Base-by-base conservation (phyloP, 345 rosid genomes). In the Dovyalis caffra region DNA sequence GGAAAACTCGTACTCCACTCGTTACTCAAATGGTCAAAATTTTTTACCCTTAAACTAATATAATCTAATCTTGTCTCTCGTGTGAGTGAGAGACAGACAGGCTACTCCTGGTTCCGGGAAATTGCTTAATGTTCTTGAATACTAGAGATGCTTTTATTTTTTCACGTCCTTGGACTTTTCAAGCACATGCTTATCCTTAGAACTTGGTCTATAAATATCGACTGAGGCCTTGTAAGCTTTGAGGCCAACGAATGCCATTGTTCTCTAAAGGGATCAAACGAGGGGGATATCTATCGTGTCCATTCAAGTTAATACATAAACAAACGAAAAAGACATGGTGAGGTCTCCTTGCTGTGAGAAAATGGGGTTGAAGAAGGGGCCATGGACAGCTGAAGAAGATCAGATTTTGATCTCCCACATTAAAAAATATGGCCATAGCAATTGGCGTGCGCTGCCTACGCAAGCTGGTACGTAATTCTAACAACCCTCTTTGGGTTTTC, bases 341-440 rank as follows among this genome's bases (percentile, higher is more conserved):
- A 88, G 98, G 83, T 92, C 93, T 85, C 98, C 97, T 71, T 92
- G 97, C 75, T 92, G 98, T 66, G 92, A 89, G 77, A 88, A 92
- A 82, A 84, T 79, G 88, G 96, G 98, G 6, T 56, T 90, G 83
- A 94, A 90, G 76, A 91, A 71, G 79, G 96, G 96, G 25, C 93
- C 91, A 72, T 89, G 96, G 96, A 88, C 86, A 1, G 70, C 79
- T 45, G 89, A 94, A 76, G 98, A 92, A 84, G 98, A 94, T 72
- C 75, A 77, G 74, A 80, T 89, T 23, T 85, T 94, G 71, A 69
- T 89, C 70, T 83, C 88, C 29, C 84, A 82, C 68, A 75, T 94
- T 66, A 79, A 65, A 33, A 84, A 79, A 25, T 62, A 86, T 60
- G 97, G 97, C 71, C 98, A 94, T 73, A 70, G 68, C 65, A 89